These are phyloP conservation scores for Hericium erinaceus DNA, from an alignment of 768 basidiomycete genomes.

Conservation along the genomic window DNA sequence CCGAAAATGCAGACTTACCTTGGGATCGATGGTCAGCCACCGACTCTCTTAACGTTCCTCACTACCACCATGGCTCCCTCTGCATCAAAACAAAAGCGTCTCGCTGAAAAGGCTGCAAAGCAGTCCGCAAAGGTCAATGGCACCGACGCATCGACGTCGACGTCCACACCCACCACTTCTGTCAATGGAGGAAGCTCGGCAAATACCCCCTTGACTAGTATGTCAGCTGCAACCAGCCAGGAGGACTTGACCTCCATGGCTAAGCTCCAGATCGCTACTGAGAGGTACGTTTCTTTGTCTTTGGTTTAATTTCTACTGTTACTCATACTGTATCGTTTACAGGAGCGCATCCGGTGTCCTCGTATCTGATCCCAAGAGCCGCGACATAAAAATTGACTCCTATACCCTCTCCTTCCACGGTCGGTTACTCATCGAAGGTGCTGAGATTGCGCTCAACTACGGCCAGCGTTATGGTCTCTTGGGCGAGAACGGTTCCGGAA, in stretches of 20 bases:
- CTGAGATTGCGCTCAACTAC: conserved; percentile 75
- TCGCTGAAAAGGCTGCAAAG: conserved; percentile 90
- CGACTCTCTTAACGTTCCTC: not conserved
- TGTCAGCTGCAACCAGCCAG: conserved; percentile 68
- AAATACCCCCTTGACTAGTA: conserved; percentile 76
- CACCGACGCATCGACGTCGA: conserved; percentile 40
- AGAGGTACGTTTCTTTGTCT: conserved; percentile 45
- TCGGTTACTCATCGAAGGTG: conserved; percentile 63
- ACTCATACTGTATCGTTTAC: conserved; percentile 5
- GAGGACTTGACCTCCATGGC: conserved; percentile 85
- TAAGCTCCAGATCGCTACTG: conserved; percentile 82
- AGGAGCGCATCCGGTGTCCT: conserved; percentile 91
- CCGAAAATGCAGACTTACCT: not conserved
- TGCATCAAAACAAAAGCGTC: conserved; percentile 83
- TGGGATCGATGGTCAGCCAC: conserved; percentile 4
- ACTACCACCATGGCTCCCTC: conserved; percentile 56
- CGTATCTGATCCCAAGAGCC: conserved; percentile 82
- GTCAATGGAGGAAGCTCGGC: conserved; percentile 44
- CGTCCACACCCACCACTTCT: conserved; percentile 55
- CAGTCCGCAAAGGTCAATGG: conserved; percentile 48
- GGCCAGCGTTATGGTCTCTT: conserved; percentile 92
- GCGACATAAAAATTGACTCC: conserved; percentile 95
- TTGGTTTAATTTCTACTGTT: conserved; percentile 4
- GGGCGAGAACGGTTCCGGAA: conserved; percentile 98
- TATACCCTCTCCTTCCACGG: conserved; percentile 98